Conservation (phyloP, 1,139 yeast species). For the Saccharomyces uvarum region DNA sequence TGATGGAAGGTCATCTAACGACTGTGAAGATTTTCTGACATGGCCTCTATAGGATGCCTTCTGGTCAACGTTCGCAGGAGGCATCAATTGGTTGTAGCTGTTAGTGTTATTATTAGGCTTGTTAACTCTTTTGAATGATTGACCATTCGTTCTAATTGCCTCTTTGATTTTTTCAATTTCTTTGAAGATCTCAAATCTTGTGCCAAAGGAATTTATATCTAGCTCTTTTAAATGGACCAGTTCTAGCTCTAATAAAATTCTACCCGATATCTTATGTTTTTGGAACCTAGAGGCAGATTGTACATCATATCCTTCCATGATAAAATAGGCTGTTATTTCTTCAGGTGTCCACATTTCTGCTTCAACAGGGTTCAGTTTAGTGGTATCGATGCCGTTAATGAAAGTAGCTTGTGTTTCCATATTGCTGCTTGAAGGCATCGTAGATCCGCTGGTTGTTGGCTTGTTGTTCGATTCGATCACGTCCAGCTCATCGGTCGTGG, state of each 20-base stretch:
- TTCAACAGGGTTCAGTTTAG: conserved; percentile 11
- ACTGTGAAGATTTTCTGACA: conserved; percentile 43
- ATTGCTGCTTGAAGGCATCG: neutral
- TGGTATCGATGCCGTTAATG: conserved; percentile 6
- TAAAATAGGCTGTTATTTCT: conserved; percentile 75
- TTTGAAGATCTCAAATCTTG: conserved; percentile 83
- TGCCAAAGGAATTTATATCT: conserved; percentile 88
- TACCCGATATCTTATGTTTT: conserved; percentile 82
- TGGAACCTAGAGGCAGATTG: conserved; percentile 71
- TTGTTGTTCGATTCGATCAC: conserved; percentile 7
- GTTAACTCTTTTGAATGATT: neutral
- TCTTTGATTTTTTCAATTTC: conserved; percentile 67
- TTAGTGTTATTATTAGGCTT: conserved; percentile 2
- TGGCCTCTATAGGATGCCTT: conserved; percentile 30
- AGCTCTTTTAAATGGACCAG: conserved; percentile 80
- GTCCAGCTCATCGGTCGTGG: conserved; percentile 13
- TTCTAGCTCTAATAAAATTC: conserved; percentile 76
- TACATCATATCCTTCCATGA: conserved; percentile 63
- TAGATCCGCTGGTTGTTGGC: conserved; percentile 6
- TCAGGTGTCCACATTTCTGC: conserved; percentile 75
- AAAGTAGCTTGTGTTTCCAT: neutral
- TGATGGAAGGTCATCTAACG: conserved; percentile 40
- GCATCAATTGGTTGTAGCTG: conserved; percentile 21
- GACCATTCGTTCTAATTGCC: conserved; percentile 6
- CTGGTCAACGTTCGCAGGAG: conserved; percentile 28